Percentiles rank a stretch among this genome's conserved stretches.
Conservation (phyloP, 805 yeast species). For the Metschnikowia chrysomelidarum region DNA sequence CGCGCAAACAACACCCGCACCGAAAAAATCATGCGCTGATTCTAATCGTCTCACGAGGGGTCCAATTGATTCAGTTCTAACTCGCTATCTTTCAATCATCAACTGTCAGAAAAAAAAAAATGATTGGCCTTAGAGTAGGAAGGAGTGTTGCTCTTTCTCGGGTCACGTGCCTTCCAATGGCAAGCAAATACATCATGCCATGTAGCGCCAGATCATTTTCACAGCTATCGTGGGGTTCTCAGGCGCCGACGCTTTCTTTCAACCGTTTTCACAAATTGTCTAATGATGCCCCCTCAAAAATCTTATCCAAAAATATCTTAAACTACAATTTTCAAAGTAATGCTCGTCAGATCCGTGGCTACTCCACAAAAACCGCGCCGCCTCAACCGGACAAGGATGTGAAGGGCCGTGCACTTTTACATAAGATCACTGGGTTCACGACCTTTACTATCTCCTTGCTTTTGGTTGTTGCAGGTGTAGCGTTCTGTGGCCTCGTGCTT, state of each 20-base stretch:
- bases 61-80: too few species aligned
- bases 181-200: background rate
- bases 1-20: too few species aligned
- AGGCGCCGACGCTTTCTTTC: too few species aligned
- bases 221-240: conserved; percentile 4
- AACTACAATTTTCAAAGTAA: too few species aligned
- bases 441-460: conserved; percentile 61
- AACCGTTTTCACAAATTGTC: too few species aligned
- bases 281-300: too few species aligned
- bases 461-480: conserved; percentile 66
- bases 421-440: conserved; percentile 51
- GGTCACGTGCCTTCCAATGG: background rate
- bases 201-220: conserved; percentile 2
- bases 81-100: too few species aligned
- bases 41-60: too few species aligned
- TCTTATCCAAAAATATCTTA: too few species aligned
- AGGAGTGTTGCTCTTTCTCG: conserved; percentile 1
- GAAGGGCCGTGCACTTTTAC: conserved; percentile 43
- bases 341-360: conserved; percentile 3
- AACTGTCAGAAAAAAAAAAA: conserved; percentile 1
- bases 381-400: conserved; percentile 36
- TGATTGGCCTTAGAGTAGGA: conserved; percentile 1
- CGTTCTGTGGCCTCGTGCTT: conserved; percentile 63
- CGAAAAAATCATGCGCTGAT: too few species aligned
- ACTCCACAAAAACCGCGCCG: conserved; percentile 25